Evolutionary conservation across 495 filamentous ascomycete species (phyloP).

Genomic region (Xylaria castorea): DNA sequence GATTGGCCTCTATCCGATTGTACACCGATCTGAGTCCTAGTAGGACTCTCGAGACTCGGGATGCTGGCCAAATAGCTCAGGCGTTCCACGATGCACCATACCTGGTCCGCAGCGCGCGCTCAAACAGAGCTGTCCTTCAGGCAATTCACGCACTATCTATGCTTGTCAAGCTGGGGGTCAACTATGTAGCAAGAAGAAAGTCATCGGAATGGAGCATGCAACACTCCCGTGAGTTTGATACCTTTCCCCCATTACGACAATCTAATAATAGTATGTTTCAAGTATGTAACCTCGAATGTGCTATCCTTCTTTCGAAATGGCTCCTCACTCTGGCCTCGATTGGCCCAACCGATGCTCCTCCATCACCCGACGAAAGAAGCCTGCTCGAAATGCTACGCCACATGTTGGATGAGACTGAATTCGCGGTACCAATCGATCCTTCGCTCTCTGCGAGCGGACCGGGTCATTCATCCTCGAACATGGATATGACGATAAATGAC

Average conservation of each 20-base stretch:
- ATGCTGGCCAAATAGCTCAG: conserved; percentile 64
- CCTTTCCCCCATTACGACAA: background rate
- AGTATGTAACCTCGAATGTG: conserved; percentile 74
- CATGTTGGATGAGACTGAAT: conserved; percentile 80
- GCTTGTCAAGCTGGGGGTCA: conserved; percentile 71
- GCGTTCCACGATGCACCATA: conserved; percentile 64
- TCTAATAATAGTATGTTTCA: conserved; percentile 21
- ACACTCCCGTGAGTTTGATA: conserved; percentile 59
- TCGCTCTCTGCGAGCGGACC: conserved; percentile 48
- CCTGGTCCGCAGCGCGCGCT: conserved; percentile 61
- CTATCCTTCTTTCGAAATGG: conserved; percentile 67
- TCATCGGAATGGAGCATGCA: conserved; percentile 76
- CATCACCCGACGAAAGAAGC: conserved; percentile 65
- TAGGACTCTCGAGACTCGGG: conserved; percentile 66
- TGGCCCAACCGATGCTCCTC: conserved; percentile 50
- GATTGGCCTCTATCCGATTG: conserved; percentile 72
- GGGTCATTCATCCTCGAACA: conserved; percentile 44
- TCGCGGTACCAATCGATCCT: conserved; percentile 65
- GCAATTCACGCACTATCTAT: conserved; percentile 73
- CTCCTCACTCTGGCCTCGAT: conserved; percentile 53
- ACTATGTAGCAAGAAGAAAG: conserved; percentile 72
- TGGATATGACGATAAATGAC: conserved; percentile 50
- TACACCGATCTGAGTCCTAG: conserved; percentile 69
- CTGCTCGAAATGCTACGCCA: conserved; percentile 71
- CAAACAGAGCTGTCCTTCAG: conserved; percentile 68